Percentiles rank a stretch among this genome's conserved stretches.
These are phyloP conservation scores for Leucocoprinus birnbaumii DNA, from an alignment of 768 basidiomycete species.

Conservation along the genomic window DNA sequence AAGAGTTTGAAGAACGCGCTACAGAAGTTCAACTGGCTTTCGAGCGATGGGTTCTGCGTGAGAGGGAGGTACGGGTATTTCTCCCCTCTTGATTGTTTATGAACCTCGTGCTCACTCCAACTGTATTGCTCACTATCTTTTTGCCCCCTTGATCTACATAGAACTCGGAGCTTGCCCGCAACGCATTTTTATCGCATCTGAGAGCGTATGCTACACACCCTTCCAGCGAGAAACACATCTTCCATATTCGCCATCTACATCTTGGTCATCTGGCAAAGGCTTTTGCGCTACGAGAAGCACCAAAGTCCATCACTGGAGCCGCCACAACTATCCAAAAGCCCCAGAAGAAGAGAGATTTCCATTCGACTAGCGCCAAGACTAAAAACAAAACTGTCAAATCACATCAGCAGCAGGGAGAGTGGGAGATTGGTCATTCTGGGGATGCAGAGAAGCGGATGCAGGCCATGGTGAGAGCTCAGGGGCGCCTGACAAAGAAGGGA, in stretches of 20 bases:
- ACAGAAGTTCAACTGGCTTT: conserved; percentile 95
- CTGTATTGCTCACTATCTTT: not conserved
- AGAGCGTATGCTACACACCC: conserved; percentile 98
- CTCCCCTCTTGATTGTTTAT: conserved; percentile 3
- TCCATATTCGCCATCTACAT: conserved; percentile 93
- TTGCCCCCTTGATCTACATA: conserved; percentile 24
- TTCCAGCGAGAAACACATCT: conserved; percentile 91
- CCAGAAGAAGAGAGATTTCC: conserved; percentile 16
- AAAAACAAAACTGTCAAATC: conserved; percentile 21
- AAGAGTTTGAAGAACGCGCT: conserved; percentile 84
- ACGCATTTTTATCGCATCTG: conserved; percentile 89
- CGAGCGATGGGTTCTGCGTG: conserved; percentile 86
- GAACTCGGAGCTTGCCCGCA: conserved; percentile 77
- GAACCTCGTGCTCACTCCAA: conserved; percentile 2
- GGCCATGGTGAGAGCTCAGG: conserved; percentile 78
- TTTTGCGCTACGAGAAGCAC: conserved; percentile 87
- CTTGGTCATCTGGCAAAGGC: conserved; percentile 93
- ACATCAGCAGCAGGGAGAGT: conserved; percentile 24
- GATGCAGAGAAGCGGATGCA: conserved; percentile 85
- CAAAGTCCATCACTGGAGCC: conserved; percentile 42
- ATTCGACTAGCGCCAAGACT: conserved; percentile 7
- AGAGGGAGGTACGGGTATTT: conserved; percentile 52
- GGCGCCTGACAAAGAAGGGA: conserved; percentile 74
- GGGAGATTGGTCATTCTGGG: conserved; percentile 41
- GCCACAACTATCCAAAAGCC: conserved; percentile 12